Base-by-base conservation (phyloP, 495 filamentous ascomycete genomes). In the Aspergillus incahuasiensis region DNA sequence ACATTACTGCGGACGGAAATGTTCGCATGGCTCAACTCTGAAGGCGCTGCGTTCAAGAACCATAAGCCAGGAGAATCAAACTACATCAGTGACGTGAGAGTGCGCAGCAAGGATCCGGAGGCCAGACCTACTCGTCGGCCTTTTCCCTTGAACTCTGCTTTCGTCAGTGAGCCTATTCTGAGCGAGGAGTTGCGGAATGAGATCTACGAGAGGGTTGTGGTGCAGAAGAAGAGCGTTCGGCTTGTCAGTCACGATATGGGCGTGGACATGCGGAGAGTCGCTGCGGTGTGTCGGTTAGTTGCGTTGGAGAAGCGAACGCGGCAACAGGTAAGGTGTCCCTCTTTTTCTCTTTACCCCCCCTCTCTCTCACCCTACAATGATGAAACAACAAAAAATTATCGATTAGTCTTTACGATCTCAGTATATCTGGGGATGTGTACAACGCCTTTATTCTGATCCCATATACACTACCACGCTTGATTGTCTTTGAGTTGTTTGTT, bases 371-470 rank as follows among this genome's bases (percentile, higher is more conserved):
- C 55, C 58, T 60, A 42, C 52, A 70, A 85, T 86, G 86, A 86
- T 85, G 87, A 89, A 77, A 68, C 59, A 82, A 80, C 44, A 54
- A 82, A 81, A 84, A 85, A 78, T 80, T 76, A 78, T 86, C 91
- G 92, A 97, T 98, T 96, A 96, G 92, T 97, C 92, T 97, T 92
- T 79, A 97, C 96, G 92, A 97, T 90, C 83, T 70, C 67, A 56
- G 67, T 61, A 45, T 55, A 49, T 39, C 64, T 63, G 70, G 64
- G 70, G 63, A 83, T 91, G 87, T 83, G 89, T 90, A 91, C 72
- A 84, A 79, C 78, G 67, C 58, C 59, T 60, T 60, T 61, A 63
- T 64, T 47, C 58, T 69, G 72, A 69, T 71, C 60, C 46, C 47
- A 59, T 45, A 44, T 59, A 55, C 45, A 40, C 2, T 15, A 20